These are phyloP conservation scores for Auricularia heimuer DNA, from an alignment of 768 basidiomycete genomes.

Conservation along the genomic window DNA sequence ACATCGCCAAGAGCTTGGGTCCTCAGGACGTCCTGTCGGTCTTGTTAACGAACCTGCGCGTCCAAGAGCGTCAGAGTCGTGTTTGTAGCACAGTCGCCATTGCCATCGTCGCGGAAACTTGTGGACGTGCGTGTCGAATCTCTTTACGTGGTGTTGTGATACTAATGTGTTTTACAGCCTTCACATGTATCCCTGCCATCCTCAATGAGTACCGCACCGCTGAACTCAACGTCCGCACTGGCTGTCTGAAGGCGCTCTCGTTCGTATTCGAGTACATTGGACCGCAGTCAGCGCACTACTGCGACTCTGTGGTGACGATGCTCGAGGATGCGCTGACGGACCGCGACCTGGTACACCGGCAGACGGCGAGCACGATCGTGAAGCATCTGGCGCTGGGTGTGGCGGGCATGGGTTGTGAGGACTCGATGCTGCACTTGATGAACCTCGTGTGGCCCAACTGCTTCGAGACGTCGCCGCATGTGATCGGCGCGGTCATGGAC, in stretches of 20 bases:
- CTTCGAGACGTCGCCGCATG: constrained; percentile 96
- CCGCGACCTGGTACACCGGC: constrained; percentile 94
- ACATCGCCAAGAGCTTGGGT: constrained; percentile 98
- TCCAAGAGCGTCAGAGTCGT: constrained; percentile 97
- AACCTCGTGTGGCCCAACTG: constrained; percentile 99
- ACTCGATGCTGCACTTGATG: constrained; percentile 95
- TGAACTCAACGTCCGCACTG: constrained; percentile 96
- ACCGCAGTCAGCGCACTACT: constrained; percentile 91
- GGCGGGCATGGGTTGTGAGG: constrained; percentile 94
- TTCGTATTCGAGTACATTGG: constrained; percentile 99
- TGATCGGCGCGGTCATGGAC: constrained; percentile 97
- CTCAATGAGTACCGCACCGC: constrained; percentile 98
- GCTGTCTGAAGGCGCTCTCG: constrained; percentile 94
- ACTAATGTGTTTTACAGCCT: constrained; percentile 37
- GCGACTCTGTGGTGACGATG: constrained; percentile 94
- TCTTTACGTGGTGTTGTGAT: background rate
- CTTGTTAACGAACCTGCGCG: constrained; percentile 88
- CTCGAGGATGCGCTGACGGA: constrained; percentile 97
- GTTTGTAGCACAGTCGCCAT: constrained; percentile 99
- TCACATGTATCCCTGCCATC: constrained; percentile 98
- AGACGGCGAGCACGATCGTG: constrained; percentile 96
- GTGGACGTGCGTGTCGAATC: constrained; percentile 43
- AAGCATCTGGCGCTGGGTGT: constrained; percentile 96
- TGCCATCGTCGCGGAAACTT: constrained; percentile 90
- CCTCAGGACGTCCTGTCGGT: constrained; percentile 97